A percentile compares a stretch with the other conserved stretches of the same genome.
Evolutionary conservation across 1,139 yeast species (phyloP).

Genomic region (Kodamaea derodonti): DNA sequence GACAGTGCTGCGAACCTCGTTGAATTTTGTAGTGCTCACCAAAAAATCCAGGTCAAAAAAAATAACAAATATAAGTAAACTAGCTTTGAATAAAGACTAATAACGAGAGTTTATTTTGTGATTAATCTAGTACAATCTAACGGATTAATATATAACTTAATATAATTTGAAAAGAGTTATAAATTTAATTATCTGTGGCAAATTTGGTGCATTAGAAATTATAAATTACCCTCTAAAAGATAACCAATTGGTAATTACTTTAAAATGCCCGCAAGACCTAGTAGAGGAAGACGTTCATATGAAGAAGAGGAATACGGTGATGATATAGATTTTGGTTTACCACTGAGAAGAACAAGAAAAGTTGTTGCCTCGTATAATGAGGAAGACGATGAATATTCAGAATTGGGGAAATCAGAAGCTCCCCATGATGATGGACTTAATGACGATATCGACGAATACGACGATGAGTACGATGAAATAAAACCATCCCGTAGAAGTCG

Average conservation of each 20-base stretch:
- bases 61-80: not conserved
- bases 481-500: constrained; percentile 12
- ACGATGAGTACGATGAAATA: constrained; percentile 24
- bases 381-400: constrained; percentile 14
- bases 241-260: too few relatives aligned
- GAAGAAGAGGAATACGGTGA: constrained; percentile 19
- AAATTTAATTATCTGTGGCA: too few relatives aligned
- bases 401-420: constrained; percentile 5
- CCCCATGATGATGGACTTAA: constrained; percentile 13
- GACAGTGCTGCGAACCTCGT: not conserved
- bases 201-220: too few relatives aligned
- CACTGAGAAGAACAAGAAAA: constrained; percentile 12
- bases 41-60: too few relatives aligned
- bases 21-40: not conserved
- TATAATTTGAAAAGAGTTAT: too few relatives aligned
- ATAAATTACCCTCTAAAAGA: too few relatives aligned
- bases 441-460: constrained; percentile 14
- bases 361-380: constrained; percentile 12
- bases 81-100: too few relatives aligned
- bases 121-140: too few relatives aligned
- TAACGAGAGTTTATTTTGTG: too few relatives aligned
- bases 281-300: constrained; percentile 14
- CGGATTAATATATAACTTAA: too few relatives aligned
- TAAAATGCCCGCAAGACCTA: constrained; percentile 13
- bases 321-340: constrained; percentile 9